These are phyloP conservation scores for Coemansia asiatica DNA, from an alignment of 192 early-diverging fungal species.

Conservation along the genomic window DNA sequence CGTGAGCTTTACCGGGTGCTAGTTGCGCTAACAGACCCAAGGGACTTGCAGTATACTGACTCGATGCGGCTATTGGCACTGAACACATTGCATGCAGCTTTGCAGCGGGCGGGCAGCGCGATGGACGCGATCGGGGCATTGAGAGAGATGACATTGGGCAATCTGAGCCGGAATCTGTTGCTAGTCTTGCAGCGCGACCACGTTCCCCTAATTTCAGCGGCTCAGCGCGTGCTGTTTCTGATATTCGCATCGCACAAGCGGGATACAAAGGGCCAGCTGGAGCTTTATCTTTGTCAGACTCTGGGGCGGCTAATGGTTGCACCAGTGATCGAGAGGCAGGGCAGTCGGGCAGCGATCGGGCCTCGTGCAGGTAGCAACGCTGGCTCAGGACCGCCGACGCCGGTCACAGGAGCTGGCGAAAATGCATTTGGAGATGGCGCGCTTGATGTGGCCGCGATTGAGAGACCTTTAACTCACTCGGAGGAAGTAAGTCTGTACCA, in stretches of 20 bases:
- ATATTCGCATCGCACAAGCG: constrained; percentile 47
- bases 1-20: constrained; percentile 89
- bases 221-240: constrained; percentile 58
- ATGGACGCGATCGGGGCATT: constrained; percentile 65
- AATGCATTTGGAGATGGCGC: constrained; percentile 1
- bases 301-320: constrained; percentile 44
- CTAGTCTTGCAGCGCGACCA: constrained; percentile 60
- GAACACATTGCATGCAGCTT: constrained; percentile 78
- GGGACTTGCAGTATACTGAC: constrained; percentile 89
- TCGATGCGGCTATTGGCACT: constrained; percentile 89
- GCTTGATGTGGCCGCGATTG: constrained; percentile 19
- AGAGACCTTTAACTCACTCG: constrained; percentile 29
- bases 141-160: constrained; percentile 73
- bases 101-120: constrained; percentile 82
- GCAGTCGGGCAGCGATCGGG: constrained; percentile 22
- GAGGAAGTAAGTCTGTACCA: constrained; percentile 47
- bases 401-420: not conserved
- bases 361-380: not conserved
- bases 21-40: constrained; percentile 85
- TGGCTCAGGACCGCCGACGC: constrained; percentile 12
- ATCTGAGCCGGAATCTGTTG: constrained; percentile 83
- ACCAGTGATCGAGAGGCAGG: constrained; percentile 33
- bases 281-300: constrained; percentile 54
- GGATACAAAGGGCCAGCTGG: constrained; percentile 44
- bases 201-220: constrained; percentile 30